A percentile compares a stretch with the other conserved stretches of the same genome.
These are phyloP conservation scores for Epichloe sp. DNA, from an alignment of 2,329 filamentous ascomycete species.

Conservation along the genomic window DNA sequence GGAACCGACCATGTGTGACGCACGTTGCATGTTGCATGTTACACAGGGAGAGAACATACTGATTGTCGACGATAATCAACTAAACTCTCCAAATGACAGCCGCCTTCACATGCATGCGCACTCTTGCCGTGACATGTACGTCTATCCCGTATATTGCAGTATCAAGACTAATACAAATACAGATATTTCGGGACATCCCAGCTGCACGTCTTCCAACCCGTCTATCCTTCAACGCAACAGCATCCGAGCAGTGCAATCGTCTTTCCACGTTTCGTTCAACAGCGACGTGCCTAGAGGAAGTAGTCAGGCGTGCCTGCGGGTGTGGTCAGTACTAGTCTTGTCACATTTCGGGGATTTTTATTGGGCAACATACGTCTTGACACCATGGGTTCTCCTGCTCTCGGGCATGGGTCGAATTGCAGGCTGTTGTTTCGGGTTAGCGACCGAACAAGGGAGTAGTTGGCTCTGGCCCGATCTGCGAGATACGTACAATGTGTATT, in stretches of 20 bases:
- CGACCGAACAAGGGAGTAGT: neutral
- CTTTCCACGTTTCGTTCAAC: neutral
- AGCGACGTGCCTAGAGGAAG: slow-evolving; percentile 58
- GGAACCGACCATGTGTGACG: too few relatives aligned
- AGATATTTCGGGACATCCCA: slow-evolving; percentile 15
- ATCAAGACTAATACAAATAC: slow-evolving; percentile 14
- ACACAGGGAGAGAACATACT: too few relatives aligned
- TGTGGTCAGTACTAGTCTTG: neutral
- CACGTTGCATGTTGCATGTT: too few relatives aligned
- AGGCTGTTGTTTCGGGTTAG: slow-evolving; percentile 46
- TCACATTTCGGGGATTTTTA: neutral
- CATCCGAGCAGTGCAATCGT: slow-evolving; percentile 6
- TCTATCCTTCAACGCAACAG: slow-evolving; percentile 10
- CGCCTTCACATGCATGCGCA: slow-evolving; percentile 4
- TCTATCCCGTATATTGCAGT: slow-evolving; percentile 9
- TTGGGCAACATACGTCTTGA: slow-evolving; percentile 56
- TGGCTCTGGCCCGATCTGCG: neutral
- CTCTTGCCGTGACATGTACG: slow-evolving; percentile 6
- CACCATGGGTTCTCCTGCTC: slow-evolving; percentile 97
- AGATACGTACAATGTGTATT: slow-evolving; percentile 89
- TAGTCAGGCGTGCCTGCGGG: slow-evolving; percentile 46
- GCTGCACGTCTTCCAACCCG: slow-evolving; percentile 9
- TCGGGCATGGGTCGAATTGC: slow-evolving; percentile 97
- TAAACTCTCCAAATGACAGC: too few relatives aligned
- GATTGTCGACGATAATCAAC: too few relatives aligned